Conservation (phyloP, 768 basidiomycete species). For the Collybia nuda region DNA sequence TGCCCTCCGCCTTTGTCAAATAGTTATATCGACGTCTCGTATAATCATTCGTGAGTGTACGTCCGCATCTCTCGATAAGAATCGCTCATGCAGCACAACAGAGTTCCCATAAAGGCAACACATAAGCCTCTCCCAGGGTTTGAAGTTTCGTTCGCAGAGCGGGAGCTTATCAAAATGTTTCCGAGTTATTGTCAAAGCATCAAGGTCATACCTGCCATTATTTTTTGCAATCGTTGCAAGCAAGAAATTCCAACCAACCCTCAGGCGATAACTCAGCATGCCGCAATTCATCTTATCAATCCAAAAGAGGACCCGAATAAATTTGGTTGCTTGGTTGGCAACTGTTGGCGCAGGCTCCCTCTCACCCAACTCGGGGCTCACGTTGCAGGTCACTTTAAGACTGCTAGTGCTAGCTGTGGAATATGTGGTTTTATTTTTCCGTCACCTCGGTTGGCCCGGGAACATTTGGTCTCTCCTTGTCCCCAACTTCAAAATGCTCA, state of each 20-base stretch:
- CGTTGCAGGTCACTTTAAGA: background rate
- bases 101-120: background rate
- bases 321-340: background rate
- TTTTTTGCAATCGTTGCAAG: background rate
- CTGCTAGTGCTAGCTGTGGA: background rate
- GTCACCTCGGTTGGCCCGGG: background rate
- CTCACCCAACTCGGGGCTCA: background rate
- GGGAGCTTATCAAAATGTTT: background rate
- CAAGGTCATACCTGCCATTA: background rate
- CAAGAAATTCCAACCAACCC: background rate
- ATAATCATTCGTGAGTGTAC: background rate
- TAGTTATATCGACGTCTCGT: background rate
- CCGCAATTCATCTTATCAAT: background rate
- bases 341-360: background rate
- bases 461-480: conserved; percentile 1
- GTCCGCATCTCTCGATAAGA: background rate
- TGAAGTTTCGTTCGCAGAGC: background rate
- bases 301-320: too few relatives aligned
- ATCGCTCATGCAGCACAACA: background rate
- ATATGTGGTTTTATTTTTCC: background rate
- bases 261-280: background rate
- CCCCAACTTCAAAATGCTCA: background rate
- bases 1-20: background rate
- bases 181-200: background rate
- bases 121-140: background rate